Base-by-base conservation (phyloP, 768 basidiomycete species). In the Cystofilobasidium macerans region DNA sequence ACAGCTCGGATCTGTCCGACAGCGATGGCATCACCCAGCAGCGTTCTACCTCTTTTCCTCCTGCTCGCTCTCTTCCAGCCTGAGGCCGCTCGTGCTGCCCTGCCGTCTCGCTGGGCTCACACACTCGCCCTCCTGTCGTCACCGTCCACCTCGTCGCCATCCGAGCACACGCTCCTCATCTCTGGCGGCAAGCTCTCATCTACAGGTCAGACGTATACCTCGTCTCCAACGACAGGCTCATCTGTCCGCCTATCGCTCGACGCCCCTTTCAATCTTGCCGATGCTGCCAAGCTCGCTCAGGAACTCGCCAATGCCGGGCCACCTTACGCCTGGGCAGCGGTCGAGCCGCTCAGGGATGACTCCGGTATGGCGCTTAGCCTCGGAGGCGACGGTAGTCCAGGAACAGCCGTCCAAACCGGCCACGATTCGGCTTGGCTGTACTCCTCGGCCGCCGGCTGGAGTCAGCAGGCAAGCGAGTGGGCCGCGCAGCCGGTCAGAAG, bases 21-120 rank as follows among this genome's bases (percentile, higher is more conserved):
- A 7, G 54, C 20, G 7, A 47, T 47, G n/a, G n/a, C 45, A 9
- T 47, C 45, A 14, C n/a, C 16, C 45, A 47, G 45, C 24, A 47
- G 28, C 35, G 30, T 5, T 8, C 40, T 58, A 18, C 57, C 33
- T 6, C 57, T 58, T 2, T 5, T 36, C 22, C 57, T 43, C 22
- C 57, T 58, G 26, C 57, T 58, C 24, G 40, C 40, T 24, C 35
- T 57, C 32, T 57, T 57, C 57, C 45, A n/a, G 45, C 51, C 9
- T 20, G 48, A 11, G 11, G 8, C 48, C 7, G 51, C 13, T 18
- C 18, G 5, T 8, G 51, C 51, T 30, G 26, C 28, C 36, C 48
- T 60, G 24, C 33, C 33, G 33, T 9, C 26, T 11, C 62, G 67
- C 56, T 68, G 67, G 67, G 67, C 26, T 7, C 67, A 68, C 38